phyloP scores from a whole-genome alignment of 169 alveolate genomes.

The Babesia divergens region DNA sequence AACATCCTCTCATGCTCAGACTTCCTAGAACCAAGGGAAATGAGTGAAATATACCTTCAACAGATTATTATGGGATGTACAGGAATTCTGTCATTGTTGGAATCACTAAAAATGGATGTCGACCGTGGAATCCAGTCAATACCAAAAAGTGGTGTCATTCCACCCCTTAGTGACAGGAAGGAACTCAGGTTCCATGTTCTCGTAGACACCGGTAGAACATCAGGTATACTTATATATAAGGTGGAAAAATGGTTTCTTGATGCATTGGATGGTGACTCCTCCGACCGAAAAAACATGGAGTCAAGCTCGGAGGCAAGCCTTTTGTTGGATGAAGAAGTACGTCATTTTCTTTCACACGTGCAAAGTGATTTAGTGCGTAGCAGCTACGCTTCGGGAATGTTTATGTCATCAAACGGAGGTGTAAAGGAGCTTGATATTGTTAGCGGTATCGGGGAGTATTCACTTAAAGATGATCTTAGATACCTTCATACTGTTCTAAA shows the following conservation, averaged over 20 bases:
- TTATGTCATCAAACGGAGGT: background rate
- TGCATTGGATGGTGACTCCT: background rate
- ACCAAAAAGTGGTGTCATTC: background rate
- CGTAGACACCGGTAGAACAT: constrained; percentile 33
- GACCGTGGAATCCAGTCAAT: background rate
- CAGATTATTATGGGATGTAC: constrained; percentile 33
- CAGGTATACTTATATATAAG: constrained; percentile 16
- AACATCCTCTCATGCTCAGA: constrained; percentile 26
- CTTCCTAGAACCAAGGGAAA: constrained; percentile 30
- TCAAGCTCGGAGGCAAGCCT: background rate
- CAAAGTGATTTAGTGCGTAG: background rate
- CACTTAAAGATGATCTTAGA: constrained; percentile 43
- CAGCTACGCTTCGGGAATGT: background rate
- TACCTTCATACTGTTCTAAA: background rate
- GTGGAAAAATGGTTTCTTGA: constrained; percentile 22
- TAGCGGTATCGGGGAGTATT: constrained; percentile 22
- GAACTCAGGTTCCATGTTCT: constrained; percentile 27
- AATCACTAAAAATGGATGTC: constrained; percentile 2
- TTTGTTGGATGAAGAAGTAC: constrained; percentile 37
- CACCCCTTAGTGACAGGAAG: background rate
- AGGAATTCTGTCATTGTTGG: constrained; percentile 12
- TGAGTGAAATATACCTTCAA: constrained; percentile 33
- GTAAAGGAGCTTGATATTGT: constrained; percentile 13
- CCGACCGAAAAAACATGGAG: background rate
- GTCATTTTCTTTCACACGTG: constrained; percentile 33